phyloP scores from a whole-genome alignment of 768 basidiomycete species.

The Rhizopogon vinicolor region DNA sequence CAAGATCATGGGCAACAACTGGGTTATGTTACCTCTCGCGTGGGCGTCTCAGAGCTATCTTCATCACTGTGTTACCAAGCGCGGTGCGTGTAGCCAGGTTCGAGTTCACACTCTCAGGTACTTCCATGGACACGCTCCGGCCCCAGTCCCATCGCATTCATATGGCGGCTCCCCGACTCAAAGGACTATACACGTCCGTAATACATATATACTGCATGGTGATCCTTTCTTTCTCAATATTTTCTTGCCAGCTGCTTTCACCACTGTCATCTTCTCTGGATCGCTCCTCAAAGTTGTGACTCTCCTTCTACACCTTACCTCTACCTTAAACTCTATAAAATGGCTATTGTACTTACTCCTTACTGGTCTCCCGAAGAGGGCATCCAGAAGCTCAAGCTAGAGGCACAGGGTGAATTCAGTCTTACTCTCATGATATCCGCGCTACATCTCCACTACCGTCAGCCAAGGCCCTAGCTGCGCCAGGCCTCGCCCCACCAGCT shows the following conservation, averaged over 20 bases:
- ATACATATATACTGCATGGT: neutral
- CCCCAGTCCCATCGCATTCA: no score
- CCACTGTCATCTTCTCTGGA: neutral
- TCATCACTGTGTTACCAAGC: neutral
- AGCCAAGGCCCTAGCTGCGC: conserved; percentile 41
- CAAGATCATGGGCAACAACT: neutral
- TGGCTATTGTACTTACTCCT: conserved; percentile 66
- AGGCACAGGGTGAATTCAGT: conserved; percentile 41
- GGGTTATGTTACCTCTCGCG: neutral
- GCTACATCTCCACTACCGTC: conserved; percentile 6
- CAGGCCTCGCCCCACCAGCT: conserved; percentile 58
- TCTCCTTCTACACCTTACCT: neutral
- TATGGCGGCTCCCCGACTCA: neutral
- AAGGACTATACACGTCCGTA: neutral
- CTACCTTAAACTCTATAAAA: conserved; percentile 14
- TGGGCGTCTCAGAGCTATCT: neutral
- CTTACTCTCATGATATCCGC: neutral
- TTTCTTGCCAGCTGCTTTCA: no score
- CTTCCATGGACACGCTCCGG: neutral
- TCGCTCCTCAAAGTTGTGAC: neutral
- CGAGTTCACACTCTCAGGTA: neutral
- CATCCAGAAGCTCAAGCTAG: conserved; percentile 64
- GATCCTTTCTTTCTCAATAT: neutral
- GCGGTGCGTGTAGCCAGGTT: neutral
- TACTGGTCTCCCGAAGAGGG: conserved; percentile 59